phyloP scores from a whole-genome alignment of 192 early-diverging fungal genomes.

The Chytriomyces sp. region DNA sequence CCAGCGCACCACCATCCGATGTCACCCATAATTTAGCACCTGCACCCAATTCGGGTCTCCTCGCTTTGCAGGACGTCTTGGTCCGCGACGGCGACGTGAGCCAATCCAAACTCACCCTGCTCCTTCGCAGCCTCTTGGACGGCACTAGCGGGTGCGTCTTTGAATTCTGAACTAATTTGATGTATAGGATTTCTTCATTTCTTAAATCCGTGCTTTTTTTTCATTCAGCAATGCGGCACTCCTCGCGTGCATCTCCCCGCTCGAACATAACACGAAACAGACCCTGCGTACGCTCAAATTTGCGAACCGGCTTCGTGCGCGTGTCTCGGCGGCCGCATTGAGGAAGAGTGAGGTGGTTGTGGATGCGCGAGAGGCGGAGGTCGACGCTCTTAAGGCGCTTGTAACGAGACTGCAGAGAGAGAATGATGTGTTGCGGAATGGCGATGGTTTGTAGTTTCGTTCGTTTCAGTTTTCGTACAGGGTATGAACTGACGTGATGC shows the following conservation, averaged over 20 bases:
- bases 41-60: too few relatives aligned
- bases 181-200: too few relatives aligned
- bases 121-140: too few relatives aligned
- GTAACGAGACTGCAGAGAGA: conserved; percentile 11
- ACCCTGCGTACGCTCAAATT: conserved; percentile 8
- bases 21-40: too few relatives aligned
- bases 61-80: too few relatives aligned
- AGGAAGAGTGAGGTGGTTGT: neutral
- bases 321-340: neutral
- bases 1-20: too few relatives aligned
- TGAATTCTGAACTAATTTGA: too few relatives aligned
- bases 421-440: conserved; percentile 3
- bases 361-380: neutral
- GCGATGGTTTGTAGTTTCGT: neutral
- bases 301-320: neutral
- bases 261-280: neutral
- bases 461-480: neutral
- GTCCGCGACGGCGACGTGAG: too few relatives aligned
- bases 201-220: too few relatives aligned
- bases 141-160: too few relatives aligned
- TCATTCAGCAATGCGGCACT: too few relatives aligned
- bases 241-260: conserved; percentile 1
- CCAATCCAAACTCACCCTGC: too few relatives aligned
- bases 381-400: neutral
- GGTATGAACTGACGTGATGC: neutral